Percentiles rank a stretch among this genome's conserved stretches.
Conservation (phyloP, 495 filamentous ascomycete species). For the Talaromyces liani region DNA sequence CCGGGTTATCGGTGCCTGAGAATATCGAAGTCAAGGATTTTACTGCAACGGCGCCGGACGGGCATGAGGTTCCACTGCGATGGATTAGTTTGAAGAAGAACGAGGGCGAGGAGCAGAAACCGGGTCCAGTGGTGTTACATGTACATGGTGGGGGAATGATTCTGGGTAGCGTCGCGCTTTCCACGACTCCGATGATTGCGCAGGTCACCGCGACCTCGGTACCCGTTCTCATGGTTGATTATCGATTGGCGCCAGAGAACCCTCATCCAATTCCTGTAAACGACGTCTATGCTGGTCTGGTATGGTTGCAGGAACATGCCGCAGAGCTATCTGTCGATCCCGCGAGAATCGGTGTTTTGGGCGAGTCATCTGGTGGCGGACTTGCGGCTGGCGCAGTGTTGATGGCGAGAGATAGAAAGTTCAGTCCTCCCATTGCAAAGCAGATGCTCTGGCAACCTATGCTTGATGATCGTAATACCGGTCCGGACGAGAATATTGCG, state of each 20-base stretch:
- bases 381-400: conserved; percentile 33
- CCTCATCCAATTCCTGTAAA: conserved; percentile 22
- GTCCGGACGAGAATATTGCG: conserved; percentile 10
- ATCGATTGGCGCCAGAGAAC: conserved; percentile 29
- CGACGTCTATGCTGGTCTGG: conserved; percentile 34
- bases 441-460: conserved; percentile 45
- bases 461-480: conserved; percentile 28
- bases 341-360: conserved; percentile 51
- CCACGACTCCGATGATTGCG: background rate
- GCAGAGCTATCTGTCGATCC: conserved; percentile 40
- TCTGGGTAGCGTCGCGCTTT: background rate
- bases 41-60: background rate
- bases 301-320: conserved; percentile 33
- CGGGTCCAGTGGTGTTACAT: background rate
- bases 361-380: conserved; percentile 55
- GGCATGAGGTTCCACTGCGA: background rate
- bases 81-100: background rate
- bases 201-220: background rate
- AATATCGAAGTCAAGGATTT: background rate
- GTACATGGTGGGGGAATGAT: background rate
- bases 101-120: background rate
- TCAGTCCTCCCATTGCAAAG: conserved; percentile 30
- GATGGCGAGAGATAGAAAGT: conserved; percentile 34
- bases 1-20: background rate
- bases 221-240: conserved; percentile 22